Percentiles rank a stretch among this genome's conserved stretches.
phyloP scores from a whole-genome alignment of 169 alveolate species.

The Babesia gibsoni region DNA sequence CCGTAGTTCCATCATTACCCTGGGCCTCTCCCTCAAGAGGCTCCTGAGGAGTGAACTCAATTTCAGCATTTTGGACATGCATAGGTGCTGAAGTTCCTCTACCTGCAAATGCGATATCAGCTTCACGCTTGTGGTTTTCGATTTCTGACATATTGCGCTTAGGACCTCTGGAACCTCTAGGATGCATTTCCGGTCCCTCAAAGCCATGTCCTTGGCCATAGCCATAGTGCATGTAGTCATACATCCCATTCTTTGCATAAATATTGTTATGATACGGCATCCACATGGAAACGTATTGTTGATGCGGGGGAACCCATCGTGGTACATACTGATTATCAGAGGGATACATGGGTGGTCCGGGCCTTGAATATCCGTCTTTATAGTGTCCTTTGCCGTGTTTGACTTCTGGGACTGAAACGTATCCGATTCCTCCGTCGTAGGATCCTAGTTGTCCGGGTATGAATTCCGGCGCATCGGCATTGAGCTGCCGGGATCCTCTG shows the following conservation, averaged over 20 bases:
- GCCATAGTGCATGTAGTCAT: constrained; percentile 28
- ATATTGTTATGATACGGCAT: constrained; percentile 18
- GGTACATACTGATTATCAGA: constrained; percentile 22
- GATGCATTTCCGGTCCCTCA: constrained; percentile 5
- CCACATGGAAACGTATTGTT: constrained; percentile 44
- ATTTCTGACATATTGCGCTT: background rate
- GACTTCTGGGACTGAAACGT: constrained; percentile 32
- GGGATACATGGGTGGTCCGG: constrained; percentile 22
- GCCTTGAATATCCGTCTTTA: constrained; percentile 43
- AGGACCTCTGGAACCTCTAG: constrained; percentile 4
- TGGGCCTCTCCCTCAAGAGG: background rate
- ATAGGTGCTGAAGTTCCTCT: background rate
- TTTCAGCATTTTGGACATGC: background rate
- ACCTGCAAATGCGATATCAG: background rate
- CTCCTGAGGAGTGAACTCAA: background rate
- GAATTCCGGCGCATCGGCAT: constrained; percentile 66
- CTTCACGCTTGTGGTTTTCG: constrained; percentile 7
- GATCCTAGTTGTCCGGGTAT: constrained; percentile 54
- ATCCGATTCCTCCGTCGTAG: constrained; percentile 37
- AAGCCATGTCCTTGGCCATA: constrained; percentile 7
- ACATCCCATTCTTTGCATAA: background rate
- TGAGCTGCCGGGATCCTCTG: constrained; percentile 37
- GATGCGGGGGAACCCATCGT: constrained; percentile 16
- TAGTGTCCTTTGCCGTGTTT: constrained; percentile 28
- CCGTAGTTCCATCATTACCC: background rate